Evolutionary conservation across 1,139 yeast species (phyloP).

Genomic region (Sugiyamaella xylanicola): DNA sequence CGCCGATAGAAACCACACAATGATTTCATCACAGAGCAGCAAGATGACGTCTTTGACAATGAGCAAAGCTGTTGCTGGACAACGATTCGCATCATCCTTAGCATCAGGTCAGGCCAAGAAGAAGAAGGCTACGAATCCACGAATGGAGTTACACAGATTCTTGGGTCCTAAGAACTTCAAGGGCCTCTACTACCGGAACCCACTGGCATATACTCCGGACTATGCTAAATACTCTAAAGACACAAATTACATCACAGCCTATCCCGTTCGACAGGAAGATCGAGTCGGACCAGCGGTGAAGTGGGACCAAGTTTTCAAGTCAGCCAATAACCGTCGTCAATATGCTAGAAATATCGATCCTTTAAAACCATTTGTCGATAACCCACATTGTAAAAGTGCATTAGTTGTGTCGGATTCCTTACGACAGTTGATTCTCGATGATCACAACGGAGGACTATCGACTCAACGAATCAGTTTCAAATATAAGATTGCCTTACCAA

Average conservation of each 20-base stretch:
- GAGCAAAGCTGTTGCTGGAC: neutral
- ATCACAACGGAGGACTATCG: slow-evolving; percentile 56
- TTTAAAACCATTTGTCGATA: slow-evolving; percentile 70
- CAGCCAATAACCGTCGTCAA: slow-evolving; percentile 21
- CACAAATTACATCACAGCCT: slow-evolving; percentile 66
- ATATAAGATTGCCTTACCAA: slow-evolving; percentile 77
- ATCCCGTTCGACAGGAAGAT: slow-evolving; percentile 50
- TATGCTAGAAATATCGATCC: slow-evolving; percentile 12
- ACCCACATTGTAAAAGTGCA: slow-evolving; percentile 70
- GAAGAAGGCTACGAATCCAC: slow-evolving; percentile 23
- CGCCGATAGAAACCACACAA: neutral
- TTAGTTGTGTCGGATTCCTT: slow-evolving; percentile 58
- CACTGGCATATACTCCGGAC: slow-evolving; percentile 53
- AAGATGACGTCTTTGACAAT: neutral
- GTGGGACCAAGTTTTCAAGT: slow-evolving; percentile 33
- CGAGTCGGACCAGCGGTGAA: slow-evolving; percentile 23
- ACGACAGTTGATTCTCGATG: slow-evolving; percentile 61
- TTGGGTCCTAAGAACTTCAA: slow-evolving; percentile 82
- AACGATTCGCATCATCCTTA: slow-evolving; percentile 11
- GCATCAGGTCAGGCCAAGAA: slow-evolving; percentile 5
- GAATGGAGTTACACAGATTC: slow-evolving; percentile 44
- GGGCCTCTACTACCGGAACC: slow-evolving; percentile 80
- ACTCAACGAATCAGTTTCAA: slow-evolving; percentile 77
- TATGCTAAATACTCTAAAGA: slow-evolving; percentile 60
- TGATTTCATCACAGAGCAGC: neutral